These are phyloP conservation scores for Seminavis robusta DNA, from an alignment of 108 stramenopile species.

Conservation along the genomic window DNA sequence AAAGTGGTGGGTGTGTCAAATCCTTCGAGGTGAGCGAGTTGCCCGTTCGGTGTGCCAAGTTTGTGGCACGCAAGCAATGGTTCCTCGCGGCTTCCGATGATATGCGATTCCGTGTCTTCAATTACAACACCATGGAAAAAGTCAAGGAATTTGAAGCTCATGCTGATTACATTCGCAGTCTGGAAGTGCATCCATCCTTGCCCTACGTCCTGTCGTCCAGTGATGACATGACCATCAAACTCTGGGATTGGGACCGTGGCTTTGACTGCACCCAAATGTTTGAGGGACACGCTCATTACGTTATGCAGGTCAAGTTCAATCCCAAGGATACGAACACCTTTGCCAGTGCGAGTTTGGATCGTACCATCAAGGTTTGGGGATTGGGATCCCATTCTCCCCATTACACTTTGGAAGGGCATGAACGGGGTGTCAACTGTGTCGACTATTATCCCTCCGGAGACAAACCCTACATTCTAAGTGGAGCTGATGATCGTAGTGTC, in stretches of 20 bases:
- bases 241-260: conserved; percentile 97
- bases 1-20: conserved; percentile 81
- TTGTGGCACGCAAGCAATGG: conserved; percentile 97
- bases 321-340: conserved; percentile 99
- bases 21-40: conserved; percentile 94
- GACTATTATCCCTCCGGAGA: conserved; percentile 99
- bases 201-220: conserved; percentile 88
- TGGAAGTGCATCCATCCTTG: conserved; percentile 96
- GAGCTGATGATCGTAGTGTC: conserved; percentile 97
- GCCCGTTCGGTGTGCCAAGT: conserved; percentile 97
- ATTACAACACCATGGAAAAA: conserved; percentile 99
- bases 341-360: conserved; percentile 95
- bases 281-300: conserved; percentile 99
- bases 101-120: conserved; percentile 93
- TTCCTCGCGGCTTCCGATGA: conserved; percentile 92
- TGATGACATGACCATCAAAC: conserved; percentile 99
- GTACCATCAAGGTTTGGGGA: conserved; percentile 97
- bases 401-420: conserved; percentile 98
- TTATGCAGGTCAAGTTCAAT: conserved; percentile 99
- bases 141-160: conserved; percentile 98
- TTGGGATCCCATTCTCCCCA: conserved; percentile 86
- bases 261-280: conserved; percentile 94
- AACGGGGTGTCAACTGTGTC: conserved; percentile 96
- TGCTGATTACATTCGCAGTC: conserved; percentile 96
- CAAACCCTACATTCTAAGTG: conserved; percentile 97